Percentiles rank a stretch among this genome's conserved stretches.
phyloP scores from a whole-genome alignment of 192 early-diverging fungal species.

The Podila minutissima region DNA sequence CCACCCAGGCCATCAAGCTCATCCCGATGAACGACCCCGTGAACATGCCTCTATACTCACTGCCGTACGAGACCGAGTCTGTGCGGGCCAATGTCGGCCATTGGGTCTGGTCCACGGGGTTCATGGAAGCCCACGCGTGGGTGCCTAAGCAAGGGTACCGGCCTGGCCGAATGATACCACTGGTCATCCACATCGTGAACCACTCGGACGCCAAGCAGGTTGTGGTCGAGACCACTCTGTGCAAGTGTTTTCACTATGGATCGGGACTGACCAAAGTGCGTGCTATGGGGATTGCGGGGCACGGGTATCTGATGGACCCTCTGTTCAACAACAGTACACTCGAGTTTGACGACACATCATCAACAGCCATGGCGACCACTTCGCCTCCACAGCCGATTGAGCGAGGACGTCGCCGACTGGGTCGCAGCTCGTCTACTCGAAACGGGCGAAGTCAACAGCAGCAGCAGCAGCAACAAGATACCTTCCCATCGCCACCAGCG shows the following conservation, averaged over 20 bases:
- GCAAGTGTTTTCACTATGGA: constrained; percentile 43
- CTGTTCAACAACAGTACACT: neutral
- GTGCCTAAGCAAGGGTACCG: constrained; percentile 49
- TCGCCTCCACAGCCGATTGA: neutral
- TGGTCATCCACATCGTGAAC: constrained; percentile 49
- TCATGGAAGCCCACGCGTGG: constrained; percentile 49
- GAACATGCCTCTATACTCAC: constrained; percentile 29
- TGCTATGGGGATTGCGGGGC: constrained; percentile 31
- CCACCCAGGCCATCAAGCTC: constrained; percentile 34
- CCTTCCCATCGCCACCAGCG: constrained; percentile 38
- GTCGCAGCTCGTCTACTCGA: constrained; percentile 1
- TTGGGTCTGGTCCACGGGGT: constrained; percentile 50
- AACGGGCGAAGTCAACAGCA: neutral
- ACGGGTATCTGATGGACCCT: constrained; percentile 24
- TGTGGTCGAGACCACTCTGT: constrained; percentile 38
- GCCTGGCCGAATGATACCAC: constrained; percentile 37
- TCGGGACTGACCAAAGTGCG: constrained; percentile 30
- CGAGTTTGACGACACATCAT: neutral
- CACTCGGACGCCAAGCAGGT: constrained; percentile 48
- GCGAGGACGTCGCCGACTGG: constrained; percentile 9
- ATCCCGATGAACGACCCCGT: constrained; percentile 48
- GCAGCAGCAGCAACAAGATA: neutral
- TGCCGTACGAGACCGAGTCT: constrained; percentile 45
- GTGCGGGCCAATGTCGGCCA: constrained; percentile 43
- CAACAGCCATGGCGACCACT: neutral